Evolutionary conservation across 2,329 filamentous ascomycete species (phyloP).

Genomic region (Fusarium sp.): DNA sequence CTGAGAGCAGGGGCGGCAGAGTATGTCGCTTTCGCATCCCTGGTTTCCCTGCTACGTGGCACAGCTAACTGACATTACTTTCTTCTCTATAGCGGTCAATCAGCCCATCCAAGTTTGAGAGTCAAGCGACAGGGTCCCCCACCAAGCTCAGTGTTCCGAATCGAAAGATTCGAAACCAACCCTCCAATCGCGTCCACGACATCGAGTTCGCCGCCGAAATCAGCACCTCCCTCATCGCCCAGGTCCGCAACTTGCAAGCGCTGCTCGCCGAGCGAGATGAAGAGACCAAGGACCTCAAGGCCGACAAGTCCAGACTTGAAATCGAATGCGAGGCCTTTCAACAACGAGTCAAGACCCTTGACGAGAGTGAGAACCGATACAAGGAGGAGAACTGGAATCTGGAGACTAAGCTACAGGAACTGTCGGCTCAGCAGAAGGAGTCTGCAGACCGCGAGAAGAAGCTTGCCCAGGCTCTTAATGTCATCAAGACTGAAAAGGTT

Average conservation of each 20-base stretch:
- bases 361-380: slow-evolving; percentile 95
- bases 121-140: slow-evolving; percentile 85
- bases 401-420: slow-evolving; percentile 90
- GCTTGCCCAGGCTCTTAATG: slow-evolving; percentile 77
- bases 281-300: slow-evolving; percentile 77
- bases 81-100: slow-evolving; percentile 68
- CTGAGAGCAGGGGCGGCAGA: slow-evolving; percentile 63
- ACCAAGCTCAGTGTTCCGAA: slow-evolving; percentile 90
- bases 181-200: slow-evolving; percentile 88
- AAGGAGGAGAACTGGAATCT: slow-evolving; percentile 99
- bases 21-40: slow-evolving; percentile 54
- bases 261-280: slow-evolving; percentile 91
- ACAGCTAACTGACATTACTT: slow-evolving; percentile 16
- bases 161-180: slow-evolving; percentile 90
- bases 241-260: slow-evolving; percentile 90
- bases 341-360: slow-evolving; percentile 83
- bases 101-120: slow-evolving; percentile 83
- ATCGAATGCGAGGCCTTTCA: slow-evolving; percentile 83
- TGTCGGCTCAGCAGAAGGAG: slow-evolving; percentile 79
- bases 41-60: neutral
- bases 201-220: slow-evolving; percentile 99
- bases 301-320: slow-evolving; percentile 84
- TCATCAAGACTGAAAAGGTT: slow-evolving; percentile 80
- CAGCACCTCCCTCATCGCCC: slow-evolving; percentile 91
- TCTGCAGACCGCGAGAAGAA: slow-evolving; percentile 85